Percentiles rank a stretch among this genome's conserved stretches.
phyloP scores from a whole-genome alignment of 805 yeast genomes.

The Candida chauliodis region DNA sequence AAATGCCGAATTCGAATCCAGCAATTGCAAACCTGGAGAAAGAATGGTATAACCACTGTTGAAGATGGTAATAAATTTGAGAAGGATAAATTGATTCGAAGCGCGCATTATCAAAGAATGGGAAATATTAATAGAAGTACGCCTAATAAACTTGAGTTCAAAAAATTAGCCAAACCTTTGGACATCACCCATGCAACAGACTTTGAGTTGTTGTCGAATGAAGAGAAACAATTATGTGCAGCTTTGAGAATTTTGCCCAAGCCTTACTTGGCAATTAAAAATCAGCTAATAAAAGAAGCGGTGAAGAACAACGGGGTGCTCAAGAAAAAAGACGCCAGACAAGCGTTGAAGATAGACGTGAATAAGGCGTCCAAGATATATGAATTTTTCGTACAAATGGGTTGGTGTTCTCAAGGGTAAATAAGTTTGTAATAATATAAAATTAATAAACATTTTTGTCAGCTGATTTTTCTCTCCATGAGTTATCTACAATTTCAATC shows the following conservation, averaged over 20 bases:
- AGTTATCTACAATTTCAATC: conserved; percentile 30
- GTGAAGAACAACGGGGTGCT: conserved; percentile 79
- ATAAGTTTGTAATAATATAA: too few relatives aligned
- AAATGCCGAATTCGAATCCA: conserved; percentile 76
- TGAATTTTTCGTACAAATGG: conserved; percentile 89
- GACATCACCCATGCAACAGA: conserved; percentile 81
- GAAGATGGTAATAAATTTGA: conserved; percentile 86
- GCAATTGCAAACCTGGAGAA: conserved; percentile 91
- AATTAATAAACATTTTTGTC: conserved; percentile 3
- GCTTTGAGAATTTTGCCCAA: conserved; percentile 84
- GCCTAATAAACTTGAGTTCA: conserved; percentile 41
- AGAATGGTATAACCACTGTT: conserved; percentile 78
- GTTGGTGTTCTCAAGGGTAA: conserved; percentile 66
- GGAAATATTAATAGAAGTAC: conserved; percentile 27
- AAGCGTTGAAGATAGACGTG: conserved; percentile 78
- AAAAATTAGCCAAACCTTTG: conserved; percentile 47
- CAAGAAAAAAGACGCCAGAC: conserved; percentile 83
- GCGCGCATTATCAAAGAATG: conserved; percentile 58
- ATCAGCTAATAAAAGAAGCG: conserved; percentile 81
- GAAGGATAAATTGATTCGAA: conserved; percentile 74
- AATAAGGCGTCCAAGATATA: conserved; percentile 82
- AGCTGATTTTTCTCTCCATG: conserved; percentile 5
- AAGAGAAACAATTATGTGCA: conserved; percentile 83
- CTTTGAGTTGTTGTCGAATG: conserved; percentile 76
- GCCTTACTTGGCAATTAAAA: conserved; percentile 91